Conservation (phyloP, 1,284 basidiomycete species). For the Quambalaria eucalypti region DNA sequence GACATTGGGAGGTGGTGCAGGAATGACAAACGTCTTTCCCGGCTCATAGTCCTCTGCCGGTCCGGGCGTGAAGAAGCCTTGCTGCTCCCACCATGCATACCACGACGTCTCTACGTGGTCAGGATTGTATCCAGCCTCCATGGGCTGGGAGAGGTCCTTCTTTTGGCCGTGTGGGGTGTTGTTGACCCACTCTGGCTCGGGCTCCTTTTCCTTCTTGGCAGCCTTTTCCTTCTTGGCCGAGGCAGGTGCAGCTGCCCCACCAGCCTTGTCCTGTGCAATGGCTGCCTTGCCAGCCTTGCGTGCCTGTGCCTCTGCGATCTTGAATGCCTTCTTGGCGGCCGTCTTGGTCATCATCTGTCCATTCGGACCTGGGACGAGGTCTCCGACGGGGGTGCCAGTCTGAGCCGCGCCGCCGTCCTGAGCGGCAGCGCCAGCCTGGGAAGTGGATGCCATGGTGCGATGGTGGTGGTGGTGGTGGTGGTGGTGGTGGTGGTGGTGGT, state of each 20-base stretch:
- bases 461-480: not conserved
- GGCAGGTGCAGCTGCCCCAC: constrained; percentile 11
- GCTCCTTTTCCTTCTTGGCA: constrained; percentile 39
- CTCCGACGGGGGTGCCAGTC: not conserved
- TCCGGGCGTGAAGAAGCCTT: constrained; percentile 78
- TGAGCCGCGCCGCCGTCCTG: not conserved
- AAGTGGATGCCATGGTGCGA: not conserved
- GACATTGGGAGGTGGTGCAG: constrained; percentile 94
- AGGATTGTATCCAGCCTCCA: constrained; percentile 87
- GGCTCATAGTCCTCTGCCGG: constrained; percentile 41
- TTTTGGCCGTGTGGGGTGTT: constrained; percentile 38
- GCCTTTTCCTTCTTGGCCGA: constrained; percentile 41
- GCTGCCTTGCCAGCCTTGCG: constrained; percentile 37
- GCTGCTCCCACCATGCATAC: constrained; percentile 95
- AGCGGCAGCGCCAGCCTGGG: not conserved
- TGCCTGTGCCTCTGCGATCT: constrained; percentile 36
- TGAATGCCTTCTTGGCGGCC: constrained; percentile 18
- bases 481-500: not conserved
- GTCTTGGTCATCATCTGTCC: constrained; percentile 11
- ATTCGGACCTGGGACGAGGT: constrained; percentile 8
- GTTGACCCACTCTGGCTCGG: constrained; percentile 41
- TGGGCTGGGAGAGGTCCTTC: constrained; percentile 67
- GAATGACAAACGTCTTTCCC: constrained; percentile 65
- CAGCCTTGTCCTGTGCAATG: constrained; percentile 16
- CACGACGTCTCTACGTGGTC: constrained; percentile 88